Base-by-base conservation (phyloP, 106 monocot species). In the Platanthera zijinensis region DNA sequence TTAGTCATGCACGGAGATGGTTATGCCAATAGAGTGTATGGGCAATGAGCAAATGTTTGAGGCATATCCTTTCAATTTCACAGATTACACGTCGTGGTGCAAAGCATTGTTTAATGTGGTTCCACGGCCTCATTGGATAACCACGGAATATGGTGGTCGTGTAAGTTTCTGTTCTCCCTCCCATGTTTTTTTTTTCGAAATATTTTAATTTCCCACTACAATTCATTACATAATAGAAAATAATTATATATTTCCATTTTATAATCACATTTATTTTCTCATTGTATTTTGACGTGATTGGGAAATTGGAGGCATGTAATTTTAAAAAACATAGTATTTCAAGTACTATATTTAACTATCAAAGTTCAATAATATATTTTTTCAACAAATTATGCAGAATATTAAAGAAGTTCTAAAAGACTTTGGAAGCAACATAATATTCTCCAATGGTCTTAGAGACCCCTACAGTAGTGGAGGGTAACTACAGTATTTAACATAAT, bases 401-500 rank as follows among this genome's bases (percentile, higher is more conserved):
- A 84, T 87, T 21, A 76, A 79, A 51, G 15, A 32, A 57, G 82
- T 77, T 5, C 79, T 87, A 5, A 74, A 84, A 73, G 80, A 74
- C 28, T 87, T 87, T 76, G 87, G 80, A 30, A 87, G 87, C 66
- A 84, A 87, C 81, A 81, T 87, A 11, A 79, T 87, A 21, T 87
- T 87, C 74, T 84, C 87, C 52, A 87, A 87, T 77, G 87, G 84
- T 13, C 78, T 87, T 78, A 84, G 73, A 74, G 87, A 87, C 52
- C 87, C 87, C 18, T 84, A 81, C 76, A 84, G 87, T 62, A 87
- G 84, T 51, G 87, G 84, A 75, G 87, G 87, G 87, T 87, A 76
- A 74, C 77, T 25, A 51, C 52, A 32, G 32, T 2, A 32, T 32
- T 32, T 1, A 1, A 32, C 32, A 32, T 32, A 32, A 0, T 32